Percentiles rank a stretch among this genome's conserved stretches.
Evolutionary conservation across 176 grass and related monocot species (phyloP).

Genomic region (Bothriochloa decipiens): DNA sequence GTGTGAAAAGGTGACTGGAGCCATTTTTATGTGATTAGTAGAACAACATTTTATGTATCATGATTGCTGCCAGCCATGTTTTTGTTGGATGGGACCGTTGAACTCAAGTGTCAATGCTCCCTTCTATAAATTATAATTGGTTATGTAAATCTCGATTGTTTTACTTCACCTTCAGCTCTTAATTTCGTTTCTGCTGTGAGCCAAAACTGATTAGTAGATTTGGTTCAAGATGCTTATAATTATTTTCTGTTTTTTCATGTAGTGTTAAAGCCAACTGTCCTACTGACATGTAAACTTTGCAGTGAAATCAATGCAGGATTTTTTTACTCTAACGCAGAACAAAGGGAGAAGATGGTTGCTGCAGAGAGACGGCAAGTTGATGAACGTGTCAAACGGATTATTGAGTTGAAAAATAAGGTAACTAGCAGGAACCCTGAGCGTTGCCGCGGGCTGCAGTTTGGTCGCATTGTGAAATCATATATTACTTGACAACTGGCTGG

Average conservation of each 20-base stretch:
- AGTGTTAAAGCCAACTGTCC: neutral
- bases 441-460: too few species aligned
- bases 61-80: neutral
- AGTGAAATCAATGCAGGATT: conserved; percentile 99
- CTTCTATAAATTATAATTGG: neutral
- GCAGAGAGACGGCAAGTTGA: conserved; percentile 96
- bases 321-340: conserved; percentile 95
- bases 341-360: conserved; percentile 98
- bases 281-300: conserved; percentile 45
- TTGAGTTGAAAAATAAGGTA: conserved; percentile 95
- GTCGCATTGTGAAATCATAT: too few species aligned
- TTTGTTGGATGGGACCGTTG: neutral
- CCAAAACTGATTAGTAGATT: neutral
- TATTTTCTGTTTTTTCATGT: conserved; percentile 3
- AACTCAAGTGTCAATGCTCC: neutral
- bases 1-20: neutral
- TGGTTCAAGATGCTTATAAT: neutral
- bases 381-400: conserved; percentile 90
- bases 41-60: neutral
- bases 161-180: neutral
- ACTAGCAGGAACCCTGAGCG: too few species aligned
- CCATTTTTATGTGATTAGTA: neutral
- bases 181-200: too few species aligned
- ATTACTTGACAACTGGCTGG: too few species aligned
- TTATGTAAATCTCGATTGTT: neutral